Conservation (phyloP, 2,329 filamentous ascomycete species). For the Diaporthe australafricana region DNA sequence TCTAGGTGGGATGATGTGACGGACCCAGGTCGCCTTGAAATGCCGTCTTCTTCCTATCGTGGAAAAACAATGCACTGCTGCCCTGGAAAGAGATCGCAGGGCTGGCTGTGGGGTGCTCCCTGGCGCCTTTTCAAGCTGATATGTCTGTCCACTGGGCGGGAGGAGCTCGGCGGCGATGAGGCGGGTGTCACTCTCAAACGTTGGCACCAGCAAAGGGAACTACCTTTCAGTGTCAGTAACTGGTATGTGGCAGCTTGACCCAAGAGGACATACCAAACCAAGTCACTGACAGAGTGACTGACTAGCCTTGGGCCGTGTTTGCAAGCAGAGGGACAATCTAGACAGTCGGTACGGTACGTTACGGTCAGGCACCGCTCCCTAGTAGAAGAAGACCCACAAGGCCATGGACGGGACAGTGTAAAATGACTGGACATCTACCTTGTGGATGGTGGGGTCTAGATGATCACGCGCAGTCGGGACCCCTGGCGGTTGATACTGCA, state of each 20-base stretch:
- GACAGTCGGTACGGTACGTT: not conserved
- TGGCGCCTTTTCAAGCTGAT: not conserved
- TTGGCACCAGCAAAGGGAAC: not conserved
- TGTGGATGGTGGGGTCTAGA: conserved; percentile 24
- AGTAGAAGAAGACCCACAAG: conserved; percentile 11
- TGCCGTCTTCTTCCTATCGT: not conserved
- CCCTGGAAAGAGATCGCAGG: not conserved
- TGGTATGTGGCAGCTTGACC: not conserved
- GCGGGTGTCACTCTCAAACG: conserved; percentile 1
- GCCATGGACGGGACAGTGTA: conserved; percentile 13
- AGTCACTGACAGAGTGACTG: not conserved
- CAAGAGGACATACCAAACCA: not conserved
- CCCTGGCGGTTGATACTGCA: conserved; percentile 15
- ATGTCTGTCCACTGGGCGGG: not conserved
- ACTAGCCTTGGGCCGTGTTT: not conserved
- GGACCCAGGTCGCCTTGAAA: not conserved
- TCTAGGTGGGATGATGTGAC: conserved; percentile 21
- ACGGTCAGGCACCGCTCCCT: conserved; percentile 21
- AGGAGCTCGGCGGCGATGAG: not conserved
- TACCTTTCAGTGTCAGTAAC: not conserved
- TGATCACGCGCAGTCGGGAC: conserved; percentile 24
- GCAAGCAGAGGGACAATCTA: not conserved
- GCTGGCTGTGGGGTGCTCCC: not conserved
- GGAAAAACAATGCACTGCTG: not conserved
- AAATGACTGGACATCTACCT: conserved; percentile 13